These are phyloP conservation scores for Fusarium foetens DNA, from an alignment of 2,329 filamentous ascomycete genomes.

Conservation along the genomic window DNA sequence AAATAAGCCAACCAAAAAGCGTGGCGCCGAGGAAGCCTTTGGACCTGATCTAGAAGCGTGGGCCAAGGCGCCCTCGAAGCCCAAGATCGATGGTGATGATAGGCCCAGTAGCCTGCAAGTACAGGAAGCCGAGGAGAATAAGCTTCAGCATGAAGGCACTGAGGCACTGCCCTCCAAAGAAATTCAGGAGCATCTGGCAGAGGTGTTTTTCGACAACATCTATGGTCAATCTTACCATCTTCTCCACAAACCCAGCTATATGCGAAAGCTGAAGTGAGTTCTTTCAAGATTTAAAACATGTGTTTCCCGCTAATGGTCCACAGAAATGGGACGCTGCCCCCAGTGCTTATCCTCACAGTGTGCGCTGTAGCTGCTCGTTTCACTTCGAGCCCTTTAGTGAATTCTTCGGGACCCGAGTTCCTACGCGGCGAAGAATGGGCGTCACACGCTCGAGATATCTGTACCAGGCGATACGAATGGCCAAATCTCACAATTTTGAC, in stretches of 20 bases:
- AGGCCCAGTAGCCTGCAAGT: constrained; percentile 63
- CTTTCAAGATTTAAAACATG: constrained; percentile 15
- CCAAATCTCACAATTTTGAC: constrained; percentile 97
- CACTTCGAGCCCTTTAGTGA: constrained; percentile 85
- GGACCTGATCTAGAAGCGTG: constrained; percentile 82
- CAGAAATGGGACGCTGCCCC: constrained; percentile 72
- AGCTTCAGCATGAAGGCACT: constrained; percentile 81
- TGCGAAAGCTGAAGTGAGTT: constrained; percentile 80
- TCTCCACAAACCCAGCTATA: constrained; percentile 96
- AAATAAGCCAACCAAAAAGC: constrained; percentile 73
- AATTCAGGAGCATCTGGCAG: constrained; percentile 90
- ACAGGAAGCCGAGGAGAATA: constrained; percentile 77
- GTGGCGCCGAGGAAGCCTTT: constrained; percentile 88
- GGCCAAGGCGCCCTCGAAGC: constrained; percentile 70
- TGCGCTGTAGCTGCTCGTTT: constrained; percentile 97
- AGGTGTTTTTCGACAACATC: constrained; percentile 94
- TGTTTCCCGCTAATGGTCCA: constrained; percentile 9
- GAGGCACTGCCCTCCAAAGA: constrained; percentile 86
- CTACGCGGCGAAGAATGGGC: constrained; percentile 93
- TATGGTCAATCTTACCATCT: constrained; percentile 96
- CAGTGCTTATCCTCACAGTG: constrained; percentile 90
- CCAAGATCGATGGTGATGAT: constrained; percentile 57
- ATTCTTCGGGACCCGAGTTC: constrained; percentile 77
- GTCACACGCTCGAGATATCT: constrained; percentile 84
- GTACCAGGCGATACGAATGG: constrained; percentile 87